These are phyloP conservation scores for Talinum fruticosum DNA, from an alignment of 148 eudicot genomes.

Conservation along the genomic window DNA sequence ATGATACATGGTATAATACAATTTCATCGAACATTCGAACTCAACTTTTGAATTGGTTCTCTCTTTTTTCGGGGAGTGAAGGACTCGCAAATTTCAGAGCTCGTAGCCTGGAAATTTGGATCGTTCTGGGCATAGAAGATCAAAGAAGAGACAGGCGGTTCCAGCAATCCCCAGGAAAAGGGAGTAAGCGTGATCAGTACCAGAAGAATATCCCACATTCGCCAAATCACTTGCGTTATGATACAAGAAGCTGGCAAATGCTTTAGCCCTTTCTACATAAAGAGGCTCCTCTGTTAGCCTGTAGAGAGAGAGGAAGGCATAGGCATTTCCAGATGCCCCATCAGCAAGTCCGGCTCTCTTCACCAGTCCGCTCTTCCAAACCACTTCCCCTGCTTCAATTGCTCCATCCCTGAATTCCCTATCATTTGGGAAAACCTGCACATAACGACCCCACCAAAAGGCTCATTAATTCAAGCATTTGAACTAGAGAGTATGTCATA, in stretches of 20 bases:
- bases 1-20: too few relatives aligned
- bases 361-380: constrained; percentile 74
- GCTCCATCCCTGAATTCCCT: constrained; percentile 76
- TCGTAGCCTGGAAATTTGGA: constrained; percentile 73
- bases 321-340: constrained; percentile 69
- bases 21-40: too few relatives aligned
- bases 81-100: constrained; percentile 17
- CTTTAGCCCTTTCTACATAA: constrained; percentile 66
- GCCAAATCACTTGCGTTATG: constrained; percentile 33
- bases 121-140: constrained; percentile 47
- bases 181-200: constrained; percentile 38
- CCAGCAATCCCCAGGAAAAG: constrained; percentile 68
- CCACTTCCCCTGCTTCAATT: constrained; percentile 82
- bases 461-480: neutral
- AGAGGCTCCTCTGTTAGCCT: constrained; percentile 53
- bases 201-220: constrained; percentile 12
- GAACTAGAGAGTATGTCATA: neutral
- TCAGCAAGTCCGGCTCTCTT: constrained; percentile 67
- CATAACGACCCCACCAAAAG: neutral
- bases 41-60: too few relatives aligned
- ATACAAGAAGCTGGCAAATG: constrained; percentile 67
- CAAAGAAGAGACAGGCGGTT: constrained; percentile 65
- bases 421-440: constrained; percentile 53
- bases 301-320: constrained; percentile 60
- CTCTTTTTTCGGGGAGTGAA: too few relatives aligned